Evolutionary conservation across 2,329 filamentous ascomycete species (phyloP), one percentile per base, ranked within the genome.

Genomic region (Xylariaceae sp.): DNA sequence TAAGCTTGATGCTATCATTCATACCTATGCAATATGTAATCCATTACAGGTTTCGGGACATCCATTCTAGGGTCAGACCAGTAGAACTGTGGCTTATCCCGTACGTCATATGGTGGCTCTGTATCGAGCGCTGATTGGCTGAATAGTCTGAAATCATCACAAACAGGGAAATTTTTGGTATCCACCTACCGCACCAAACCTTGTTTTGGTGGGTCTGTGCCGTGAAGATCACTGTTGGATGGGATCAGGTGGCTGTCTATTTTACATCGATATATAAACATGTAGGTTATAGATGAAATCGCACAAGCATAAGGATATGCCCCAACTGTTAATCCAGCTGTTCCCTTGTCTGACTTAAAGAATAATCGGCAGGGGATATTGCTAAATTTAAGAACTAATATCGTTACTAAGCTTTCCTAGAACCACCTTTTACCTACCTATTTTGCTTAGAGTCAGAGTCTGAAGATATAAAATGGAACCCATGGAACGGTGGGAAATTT

Each of bases 21-120:
- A 37, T 37, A 37, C 32, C 32, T 37, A 37, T 37, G 32, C 32
- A 37, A 12, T 10, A 37, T 37, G 32, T 14, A 37, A 37, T 37
- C 32, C 9, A 37, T 37, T 37, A 3, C 32, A 37, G 32, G 32
- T 37, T 37, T 37, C 12, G 32, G 7, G 12, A 10, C 14, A 10
- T 37, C 4, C 23, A 26, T 26, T 26, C 23, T 26, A 26, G 23
- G 23, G 23, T 26, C 23, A 7, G 32, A 10, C 7, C 32, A 37
- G 3, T 16, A 16, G 2, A 9, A 14, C 40, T 58, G 50, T 62
- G 57, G 57, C 57, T 54, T 52, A 7, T 19, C 48, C 7, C 14
- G 49, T 57, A 62, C 60, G 60, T 62, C 60, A 62, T 57, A 26
- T 54, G 37, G 52, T 60, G 60, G 60, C 60, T 60, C 12, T 32